Evolutionary conservation across 1,284 basidiomycete genomes (phyloP).

Genomic region (Ustilago lituana): DNA sequence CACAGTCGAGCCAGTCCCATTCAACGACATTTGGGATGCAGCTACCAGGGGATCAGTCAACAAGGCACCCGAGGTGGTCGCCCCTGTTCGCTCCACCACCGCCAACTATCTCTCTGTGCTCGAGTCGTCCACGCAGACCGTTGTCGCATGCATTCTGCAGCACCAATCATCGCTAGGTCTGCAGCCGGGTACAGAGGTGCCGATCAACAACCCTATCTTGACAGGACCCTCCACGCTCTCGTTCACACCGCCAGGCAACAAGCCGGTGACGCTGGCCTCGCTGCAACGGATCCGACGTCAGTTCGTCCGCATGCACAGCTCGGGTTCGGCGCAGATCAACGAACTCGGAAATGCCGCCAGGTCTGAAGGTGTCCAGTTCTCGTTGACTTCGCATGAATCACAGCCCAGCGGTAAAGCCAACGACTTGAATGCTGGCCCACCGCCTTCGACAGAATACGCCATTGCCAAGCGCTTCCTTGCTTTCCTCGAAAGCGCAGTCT

Average conservation of each 20-base stretch:
- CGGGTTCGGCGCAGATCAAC: constrained; percentile 50
- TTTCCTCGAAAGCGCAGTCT: constrained; percentile 50
- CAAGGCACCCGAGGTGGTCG: constrained; percentile 84
- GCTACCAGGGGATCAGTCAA: constrained; percentile 81
- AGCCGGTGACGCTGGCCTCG: constrained; percentile 32
- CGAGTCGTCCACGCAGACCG: constrained; percentile 59
- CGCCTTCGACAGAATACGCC: constrained; percentile 35
- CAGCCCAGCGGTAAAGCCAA: background rate
- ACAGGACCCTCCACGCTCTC: constrained; percentile 18
- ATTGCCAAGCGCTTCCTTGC: constrained; percentile 55
- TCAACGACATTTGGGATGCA: constrained; percentile 81
- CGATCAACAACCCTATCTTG: constrained; percentile 23
- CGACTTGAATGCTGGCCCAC: background rate
- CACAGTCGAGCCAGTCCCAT: constrained; percentile 72
- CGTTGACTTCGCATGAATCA: constrained; percentile 16
- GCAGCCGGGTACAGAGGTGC: constrained; percentile 28
- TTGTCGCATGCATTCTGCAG: constrained; percentile 54
- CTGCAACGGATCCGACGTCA: constrained; percentile 59
- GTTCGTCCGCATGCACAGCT: constrained; percentile 63
- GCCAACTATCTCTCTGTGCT: constrained; percentile 68
- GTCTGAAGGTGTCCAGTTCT: constrained; percentile 46
- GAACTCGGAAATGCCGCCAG: constrained; percentile 43
- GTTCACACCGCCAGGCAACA: constrained; percentile 43
- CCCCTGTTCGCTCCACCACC: constrained; percentile 69
- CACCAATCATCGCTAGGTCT: constrained; percentile 29